Conservation (phyloP, 257 asterid species). For the Leonotis leonurus region DNA sequence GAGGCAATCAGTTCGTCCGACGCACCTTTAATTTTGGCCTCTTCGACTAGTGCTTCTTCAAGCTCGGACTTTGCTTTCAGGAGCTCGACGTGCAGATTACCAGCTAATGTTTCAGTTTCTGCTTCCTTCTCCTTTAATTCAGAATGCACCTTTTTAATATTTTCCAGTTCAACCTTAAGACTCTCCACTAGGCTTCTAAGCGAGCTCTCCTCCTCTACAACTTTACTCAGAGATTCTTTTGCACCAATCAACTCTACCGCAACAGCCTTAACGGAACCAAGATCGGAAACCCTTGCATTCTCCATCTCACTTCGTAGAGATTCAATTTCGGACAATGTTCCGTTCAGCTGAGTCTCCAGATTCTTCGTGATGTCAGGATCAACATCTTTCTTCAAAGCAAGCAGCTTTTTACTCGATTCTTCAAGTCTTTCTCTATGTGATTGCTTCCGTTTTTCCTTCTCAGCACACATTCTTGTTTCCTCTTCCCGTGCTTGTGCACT, state of each 20-base stretch:
- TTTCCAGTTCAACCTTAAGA: conserved; percentile 59
- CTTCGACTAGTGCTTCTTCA: conserved; percentile 64
- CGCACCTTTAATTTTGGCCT: conserved; percentile 55
- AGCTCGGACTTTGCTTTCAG: conserved; percentile 69
- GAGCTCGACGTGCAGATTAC: conserved; percentile 73
- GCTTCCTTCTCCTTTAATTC: conserved; percentile 63
- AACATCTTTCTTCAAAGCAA: conserved; percentile 44
- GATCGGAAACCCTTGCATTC: conserved; percentile 39
- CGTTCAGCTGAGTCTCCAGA: conserved; percentile 54
- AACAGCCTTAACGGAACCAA: conserved; percentile 57
- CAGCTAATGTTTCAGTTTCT: conserved; percentile 63
- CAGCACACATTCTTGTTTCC: conserved; percentile 37
- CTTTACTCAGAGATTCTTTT: conserved; percentile 63
- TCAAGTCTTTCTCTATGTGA: conserved; percentile 44
- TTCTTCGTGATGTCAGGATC: conserved; percentile 42
- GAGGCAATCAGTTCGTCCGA: conserved; percentile 67
- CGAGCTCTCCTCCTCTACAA: conserved; percentile 59
- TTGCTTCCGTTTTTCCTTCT: conserved; percentile 58
- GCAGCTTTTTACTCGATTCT: conserved; percentile 42
- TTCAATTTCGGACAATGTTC: conserved; percentile 46
- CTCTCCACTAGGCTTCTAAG: conserved; percentile 51
- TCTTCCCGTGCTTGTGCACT: conserved; percentile 45
- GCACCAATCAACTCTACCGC: conserved; percentile 73
- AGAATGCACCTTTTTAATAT: conserved; percentile 46
- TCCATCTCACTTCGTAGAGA: conserved; percentile 43